These are phyloP conservation scores for Zizania palustris DNA, from an alignment of 202 grass and related monocot genomes.

Conservation along the genomic window DNA sequence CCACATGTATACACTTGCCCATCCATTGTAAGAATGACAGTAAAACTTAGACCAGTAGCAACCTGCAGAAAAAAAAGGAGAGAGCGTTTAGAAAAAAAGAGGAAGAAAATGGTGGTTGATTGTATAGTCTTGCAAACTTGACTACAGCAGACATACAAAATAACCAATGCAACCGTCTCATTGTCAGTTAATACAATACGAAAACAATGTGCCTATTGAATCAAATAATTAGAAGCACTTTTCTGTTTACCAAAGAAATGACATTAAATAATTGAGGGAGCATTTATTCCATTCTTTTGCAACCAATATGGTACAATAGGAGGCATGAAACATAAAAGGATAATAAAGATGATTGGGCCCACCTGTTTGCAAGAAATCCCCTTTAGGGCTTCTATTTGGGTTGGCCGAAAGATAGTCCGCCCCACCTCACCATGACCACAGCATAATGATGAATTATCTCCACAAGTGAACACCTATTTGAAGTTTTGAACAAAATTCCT, in stretches of 20 bases:
- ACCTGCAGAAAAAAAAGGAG: conserved; percentile 52
- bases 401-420: conserved; percentile 89
- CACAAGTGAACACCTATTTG: conserved; percentile 90
- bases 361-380: conserved; percentile 92
- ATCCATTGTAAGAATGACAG: conserved; percentile 72
- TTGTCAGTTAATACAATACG: not conserved
- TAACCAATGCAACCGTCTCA: not conserved
- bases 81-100: conserved; percentile 12
- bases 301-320: not conserved
- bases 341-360: conserved; percentile 12
- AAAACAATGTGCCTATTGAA: not conserved
- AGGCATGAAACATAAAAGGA: conserved; percentile 10
- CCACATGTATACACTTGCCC: conserved; percentile 89
- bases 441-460: conserved; percentile 96
- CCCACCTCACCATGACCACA: conserved; percentile 94
- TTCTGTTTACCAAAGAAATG: not conserved
- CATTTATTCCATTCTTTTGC: not conserved
- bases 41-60: conserved; percentile 90
- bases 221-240: not conserved
- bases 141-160: not conserved
- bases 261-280: not conserved
- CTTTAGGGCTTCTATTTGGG: conserved; percentile 67
- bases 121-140: not conserved
- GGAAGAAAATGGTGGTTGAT: not conserved
- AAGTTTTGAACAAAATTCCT: conserved; percentile 44